Evolutionary conservation across 371 early-diverging fungal genomes (phyloP).

Genomic region (Mucor lusitanicus): DNA sequence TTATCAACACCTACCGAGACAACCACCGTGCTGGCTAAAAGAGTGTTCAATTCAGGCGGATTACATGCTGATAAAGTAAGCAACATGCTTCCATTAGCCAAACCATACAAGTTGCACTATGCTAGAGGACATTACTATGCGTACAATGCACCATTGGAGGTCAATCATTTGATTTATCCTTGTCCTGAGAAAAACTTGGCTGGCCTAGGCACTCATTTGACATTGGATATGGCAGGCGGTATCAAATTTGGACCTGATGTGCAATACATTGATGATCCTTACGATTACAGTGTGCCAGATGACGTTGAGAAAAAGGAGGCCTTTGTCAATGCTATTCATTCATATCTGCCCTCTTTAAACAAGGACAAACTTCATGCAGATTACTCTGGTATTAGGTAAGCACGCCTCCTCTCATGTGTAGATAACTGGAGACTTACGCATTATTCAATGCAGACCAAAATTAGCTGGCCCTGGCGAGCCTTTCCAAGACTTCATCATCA

Average conservation of each 20-base stretch:
- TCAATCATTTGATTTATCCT: conserved; percentile 82
- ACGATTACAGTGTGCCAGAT: conserved; percentile 64
- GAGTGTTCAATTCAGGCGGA: conserved; percentile 83
- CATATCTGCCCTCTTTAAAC: conserved; percentile 66
- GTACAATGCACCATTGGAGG: conserved; percentile 25
- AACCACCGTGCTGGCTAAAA: conserved; percentile 51
- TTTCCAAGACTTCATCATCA: conserved; percentile 80
- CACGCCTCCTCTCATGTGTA: neutral
- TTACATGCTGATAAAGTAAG: conserved; percentile 72
- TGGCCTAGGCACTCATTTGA: conserved; percentile 82
- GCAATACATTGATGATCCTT: conserved; percentile 53
- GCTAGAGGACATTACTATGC: conserved; percentile 82
- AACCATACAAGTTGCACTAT: conserved; percentile 56
- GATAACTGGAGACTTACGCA: too few relatives aligned
- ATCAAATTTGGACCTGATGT: conserved; percentile 88
- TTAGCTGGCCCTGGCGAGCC: conserved; percentile 71
- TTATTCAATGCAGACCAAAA: conserved; percentile 66
- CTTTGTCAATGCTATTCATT: conserved; percentile 59
- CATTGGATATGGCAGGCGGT: conserved; percentile 76
- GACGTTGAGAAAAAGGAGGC: conserved; percentile 35
- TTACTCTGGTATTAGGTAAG: conserved; percentile 80
- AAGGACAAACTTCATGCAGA: conserved; percentile 65
- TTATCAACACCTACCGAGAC: conserved; percentile 39
- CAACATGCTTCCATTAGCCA: conserved; percentile 41
- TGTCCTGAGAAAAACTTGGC: conserved; percentile 76